Evolutionary conservation across 495 filamentous ascomycete genomes (phyloP).

Genomic region (Cercophora sp.): DNA sequence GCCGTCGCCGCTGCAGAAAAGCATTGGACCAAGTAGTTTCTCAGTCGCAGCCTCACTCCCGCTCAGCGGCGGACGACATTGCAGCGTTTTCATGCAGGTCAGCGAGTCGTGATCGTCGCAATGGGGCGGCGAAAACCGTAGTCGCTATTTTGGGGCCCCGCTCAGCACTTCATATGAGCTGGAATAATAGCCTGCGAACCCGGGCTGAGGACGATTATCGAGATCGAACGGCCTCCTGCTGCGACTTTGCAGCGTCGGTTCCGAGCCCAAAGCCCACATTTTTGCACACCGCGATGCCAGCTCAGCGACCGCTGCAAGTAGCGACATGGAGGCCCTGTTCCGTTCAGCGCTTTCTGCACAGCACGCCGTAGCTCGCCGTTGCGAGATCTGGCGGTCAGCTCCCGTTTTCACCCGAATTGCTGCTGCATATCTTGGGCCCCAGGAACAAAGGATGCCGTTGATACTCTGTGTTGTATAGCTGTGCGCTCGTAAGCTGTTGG

Average conservation of each 20-base stretch:
- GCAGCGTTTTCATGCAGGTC: slow-evolving; percentile 9
- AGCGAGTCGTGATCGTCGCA: not conserved
- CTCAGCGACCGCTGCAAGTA: slow-evolving; percentile 24
- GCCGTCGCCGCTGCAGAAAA: not conserved
- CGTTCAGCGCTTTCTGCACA: not conserved
- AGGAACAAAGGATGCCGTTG: too few relatives aligned
- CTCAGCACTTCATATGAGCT: slow-evolving; percentile 5
- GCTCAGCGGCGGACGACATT: slow-evolving; percentile 2
- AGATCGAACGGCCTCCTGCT: slow-evolving; percentile 1
- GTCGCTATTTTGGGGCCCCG: slow-evolving; percentile 3
- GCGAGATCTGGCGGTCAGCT: slow-evolving; percentile 8
- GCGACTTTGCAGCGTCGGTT: slow-evolving; percentile 4
- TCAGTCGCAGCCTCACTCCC: slow-evolving; percentile 7
- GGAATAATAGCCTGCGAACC: not conserved
- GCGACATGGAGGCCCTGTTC: slow-evolving; percentile 7
- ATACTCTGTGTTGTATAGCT: not conserved
- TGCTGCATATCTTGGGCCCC: not conserved
- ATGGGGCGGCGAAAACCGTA: not conserved
- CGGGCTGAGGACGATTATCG: too few relatives aligned
- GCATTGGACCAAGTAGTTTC: not conserved
- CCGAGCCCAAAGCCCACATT: slow-evolving; percentile 8
- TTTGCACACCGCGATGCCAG: slow-evolving; percentile 26
- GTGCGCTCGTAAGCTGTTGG: not conserved
- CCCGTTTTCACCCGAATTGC: slow-evolving; percentile 1
- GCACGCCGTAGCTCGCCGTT: not conserved